phyloP scores from a whole-genome alignment of 805 yeast species.

The Schwanniomyces occidentalis region DNA sequence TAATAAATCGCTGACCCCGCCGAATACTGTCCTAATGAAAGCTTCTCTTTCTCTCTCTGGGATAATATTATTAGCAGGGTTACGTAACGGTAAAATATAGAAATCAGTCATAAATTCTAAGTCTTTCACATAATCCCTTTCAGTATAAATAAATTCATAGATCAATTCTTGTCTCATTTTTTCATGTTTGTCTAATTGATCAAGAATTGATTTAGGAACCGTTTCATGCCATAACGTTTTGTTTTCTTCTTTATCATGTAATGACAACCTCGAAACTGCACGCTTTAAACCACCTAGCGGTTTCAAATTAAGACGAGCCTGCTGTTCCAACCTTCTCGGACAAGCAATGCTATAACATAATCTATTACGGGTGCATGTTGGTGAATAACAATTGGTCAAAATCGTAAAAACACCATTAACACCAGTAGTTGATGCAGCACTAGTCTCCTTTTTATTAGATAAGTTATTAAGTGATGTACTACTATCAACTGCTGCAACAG shows the following conservation, averaged over 20 bases:
- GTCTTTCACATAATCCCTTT: conserved; percentile 93
- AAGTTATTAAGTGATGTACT: conserved; percentile 3
- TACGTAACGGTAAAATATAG: conserved; percentile 88
- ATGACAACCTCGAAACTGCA: conserved; percentile 67
- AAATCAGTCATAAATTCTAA: conserved; percentile 90
- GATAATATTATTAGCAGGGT: conserved; percentile 70
- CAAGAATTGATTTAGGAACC: conserved; percentile 78
- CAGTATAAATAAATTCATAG: conserved; percentile 90
- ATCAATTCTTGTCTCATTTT: conserved; percentile 93
- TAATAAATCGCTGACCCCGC: conserved; percentile 84
- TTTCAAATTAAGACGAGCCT: conserved; percentile 85
- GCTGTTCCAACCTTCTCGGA: conserved; percentile 94
- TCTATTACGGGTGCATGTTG: conserved; percentile 87
- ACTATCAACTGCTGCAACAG: conserved; percentile 12
- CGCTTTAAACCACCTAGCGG: conserved; percentile 82
- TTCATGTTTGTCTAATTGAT: conserved; percentile 76
- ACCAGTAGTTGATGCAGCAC: conserved; percentile 26
- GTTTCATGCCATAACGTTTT: conserved; percentile 92
- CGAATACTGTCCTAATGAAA: conserved; percentile 88
- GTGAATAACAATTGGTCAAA: conserved; percentile 92
- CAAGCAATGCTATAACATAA: conserved; percentile 95
- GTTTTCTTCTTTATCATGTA: conserved; percentile 69
- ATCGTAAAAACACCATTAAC: conserved; percentile 93
- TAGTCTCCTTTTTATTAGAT: conserved; percentile 5
- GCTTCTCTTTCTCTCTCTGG: conserved; percentile 88